phyloP scores from a whole-genome alignment of 495 filamentous ascomycete genomes.

The Trichoderma gamsii region DNA sequence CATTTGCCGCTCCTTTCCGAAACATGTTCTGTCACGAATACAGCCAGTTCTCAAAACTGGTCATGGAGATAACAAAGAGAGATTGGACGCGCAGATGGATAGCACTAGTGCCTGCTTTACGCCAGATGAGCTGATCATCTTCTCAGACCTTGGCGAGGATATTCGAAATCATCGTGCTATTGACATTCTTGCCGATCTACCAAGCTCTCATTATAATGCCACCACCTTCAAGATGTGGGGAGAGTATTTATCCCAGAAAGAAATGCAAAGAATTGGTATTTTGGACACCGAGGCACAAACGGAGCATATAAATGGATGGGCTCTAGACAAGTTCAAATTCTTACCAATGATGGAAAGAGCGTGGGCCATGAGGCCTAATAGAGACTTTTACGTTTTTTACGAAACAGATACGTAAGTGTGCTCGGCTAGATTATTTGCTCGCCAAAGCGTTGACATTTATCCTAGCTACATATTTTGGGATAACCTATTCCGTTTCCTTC shows the following conservation, averaged over 20 bases:
- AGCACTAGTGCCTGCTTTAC: slow-evolving; percentile 9
- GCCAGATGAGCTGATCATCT: not conserved
- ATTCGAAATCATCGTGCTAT: slow-evolving; percentile 1
- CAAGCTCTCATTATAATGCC: not conserved
- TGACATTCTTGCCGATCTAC: not conserved
- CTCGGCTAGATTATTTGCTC: not conserved
- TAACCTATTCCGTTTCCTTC: not conserved
- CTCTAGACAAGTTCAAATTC: not conserved
- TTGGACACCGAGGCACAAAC: not conserved
- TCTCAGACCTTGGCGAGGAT: not conserved
- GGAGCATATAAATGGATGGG: slow-evolving; percentile 1
- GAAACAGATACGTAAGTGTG: slow-evolving; percentile 1
- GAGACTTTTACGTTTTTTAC: not conserved
- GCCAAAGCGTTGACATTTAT: not conserved
- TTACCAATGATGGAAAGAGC: slow-evolving; percentile 7
- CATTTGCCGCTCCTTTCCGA: not conserved
- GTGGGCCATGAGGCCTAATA: not conserved
- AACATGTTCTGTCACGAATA: not conserved
- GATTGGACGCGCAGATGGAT: not conserved
- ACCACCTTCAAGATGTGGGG: not conserved
- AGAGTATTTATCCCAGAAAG: not conserved
- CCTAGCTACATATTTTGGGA: not conserved
- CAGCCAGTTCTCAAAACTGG: not conserved
- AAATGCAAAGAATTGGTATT: not conserved
- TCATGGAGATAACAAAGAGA: not conserved